A percentile compares a stretch with the other conserved stretches of the same genome.
Evolutionary conservation across 495 filamentous ascomycete species (phyloP).

Genomic region (Elasticomyces elasticus): DNA sequence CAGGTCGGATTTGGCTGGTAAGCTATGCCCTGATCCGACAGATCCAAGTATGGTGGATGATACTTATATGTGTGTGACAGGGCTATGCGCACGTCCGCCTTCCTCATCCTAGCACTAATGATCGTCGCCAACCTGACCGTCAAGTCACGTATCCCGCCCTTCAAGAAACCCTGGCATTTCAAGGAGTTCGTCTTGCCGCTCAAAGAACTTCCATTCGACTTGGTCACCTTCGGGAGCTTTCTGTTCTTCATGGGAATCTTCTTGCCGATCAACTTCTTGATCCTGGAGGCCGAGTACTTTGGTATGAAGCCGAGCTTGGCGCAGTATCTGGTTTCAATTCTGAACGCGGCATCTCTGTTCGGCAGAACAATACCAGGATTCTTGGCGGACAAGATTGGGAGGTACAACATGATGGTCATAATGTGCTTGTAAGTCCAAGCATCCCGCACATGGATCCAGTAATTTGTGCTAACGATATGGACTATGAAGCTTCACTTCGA

Average conservation of each 20-base stretch:
- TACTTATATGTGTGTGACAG: background rate
- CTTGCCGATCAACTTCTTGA: conserved; percentile 63
- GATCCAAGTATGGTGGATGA: background rate
- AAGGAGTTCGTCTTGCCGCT: conserved; percentile 51
- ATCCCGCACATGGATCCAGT: background rate
- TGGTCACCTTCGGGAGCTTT: conserved; percentile 45
- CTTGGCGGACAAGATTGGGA: conserved; percentile 59
- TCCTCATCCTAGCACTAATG: conserved; percentile 57
- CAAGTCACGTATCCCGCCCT: conserved; percentile 52
- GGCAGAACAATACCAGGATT: conserved; percentile 68
- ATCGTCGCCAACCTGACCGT: conserved; percentile 54
- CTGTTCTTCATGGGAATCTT: conserved; percentile 45
- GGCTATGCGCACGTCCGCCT: conserved; percentile 57
- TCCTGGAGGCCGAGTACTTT: conserved; percentile 44
- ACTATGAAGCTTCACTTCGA: conserved; percentile 37
- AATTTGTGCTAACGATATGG: background rate
- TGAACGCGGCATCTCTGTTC: conserved; percentile 62
- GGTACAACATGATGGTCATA: conserved; percentile 62
- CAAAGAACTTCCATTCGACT: conserved; percentile 45
- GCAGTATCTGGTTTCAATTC: conserved; percentile 58
- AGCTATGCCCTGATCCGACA: background rate
- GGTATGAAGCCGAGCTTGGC: conserved; percentile 52
- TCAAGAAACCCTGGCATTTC: conserved; percentile 42
- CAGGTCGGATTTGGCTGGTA: conserved; percentile 58
- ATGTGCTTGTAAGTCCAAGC: conserved; percentile 35